These are phyloP conservation scores for Sporobolus alterniflorus DNA, from an alignment of 202 grass and related monocot species.

Conservation along the genomic window DNA sequence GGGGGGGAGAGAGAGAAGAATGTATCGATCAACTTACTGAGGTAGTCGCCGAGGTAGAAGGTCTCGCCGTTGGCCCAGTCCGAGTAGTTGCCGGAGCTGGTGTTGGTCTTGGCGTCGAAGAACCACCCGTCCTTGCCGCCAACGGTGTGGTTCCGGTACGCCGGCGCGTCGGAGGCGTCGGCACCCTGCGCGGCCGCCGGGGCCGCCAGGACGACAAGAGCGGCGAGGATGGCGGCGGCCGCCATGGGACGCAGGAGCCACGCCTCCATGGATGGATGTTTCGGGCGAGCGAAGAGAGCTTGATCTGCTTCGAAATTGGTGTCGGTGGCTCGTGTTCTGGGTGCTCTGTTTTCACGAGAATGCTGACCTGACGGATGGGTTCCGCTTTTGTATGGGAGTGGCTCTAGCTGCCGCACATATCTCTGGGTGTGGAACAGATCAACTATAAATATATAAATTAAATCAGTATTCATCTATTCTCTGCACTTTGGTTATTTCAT, in stretches of 20 bases:
- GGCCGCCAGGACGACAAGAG: not conserved
- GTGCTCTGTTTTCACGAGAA: not conserved
- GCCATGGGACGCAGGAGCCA: not conserved
- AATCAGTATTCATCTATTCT: too few relatives aligned
- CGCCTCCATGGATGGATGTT: conserved; percentile 50
- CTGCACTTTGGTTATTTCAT: too few relatives aligned
- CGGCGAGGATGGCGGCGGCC: not conserved
- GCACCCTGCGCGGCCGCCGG: not conserved
- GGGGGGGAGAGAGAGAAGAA: not conserved
- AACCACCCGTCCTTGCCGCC: conserved; percentile 70
- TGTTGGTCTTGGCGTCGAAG: conserved; percentile 61
- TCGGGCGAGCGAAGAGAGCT: not conserved
- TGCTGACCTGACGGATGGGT: not conserved
- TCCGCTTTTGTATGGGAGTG: not conserved
- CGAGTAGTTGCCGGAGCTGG: conserved; percentile 72
- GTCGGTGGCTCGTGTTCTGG: not conserved
- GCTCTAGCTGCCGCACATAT: not conserved
- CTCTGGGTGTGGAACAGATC: too few relatives aligned
- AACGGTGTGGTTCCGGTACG: conserved; percentile 81
- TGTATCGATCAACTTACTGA: conserved; percentile 53
- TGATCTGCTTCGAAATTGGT: not conserved
- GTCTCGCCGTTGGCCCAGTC: conserved; percentile 63
- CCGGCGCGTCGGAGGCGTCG: conserved; percentile 16
- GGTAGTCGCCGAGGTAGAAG: conserved; percentile 88
- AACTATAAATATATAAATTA: too few relatives aligned